These are phyloP conservation scores for Colletotrichum sp. DNA, from an alignment of 2,329 filamentous ascomycete genomes.

Conservation along the genomic window DNA sequence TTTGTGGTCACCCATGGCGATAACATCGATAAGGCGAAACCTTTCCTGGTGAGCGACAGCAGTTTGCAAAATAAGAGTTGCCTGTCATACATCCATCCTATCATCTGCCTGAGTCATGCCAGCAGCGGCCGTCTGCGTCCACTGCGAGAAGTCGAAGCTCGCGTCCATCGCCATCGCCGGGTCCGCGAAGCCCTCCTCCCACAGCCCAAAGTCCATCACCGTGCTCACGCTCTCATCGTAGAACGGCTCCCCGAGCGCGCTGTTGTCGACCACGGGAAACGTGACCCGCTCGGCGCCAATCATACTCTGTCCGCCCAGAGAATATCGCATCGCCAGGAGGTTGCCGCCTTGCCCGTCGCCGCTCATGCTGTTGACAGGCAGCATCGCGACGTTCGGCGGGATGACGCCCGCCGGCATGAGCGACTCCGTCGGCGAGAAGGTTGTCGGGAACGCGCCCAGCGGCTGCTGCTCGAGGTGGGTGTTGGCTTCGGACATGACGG, in stretches of 20 bases:
- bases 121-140: constrained; percentile 22
- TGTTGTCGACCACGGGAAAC: constrained; percentile 33
- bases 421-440: constrained; percentile 6
- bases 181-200: constrained; percentile 44
- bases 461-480: background rate
- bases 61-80: background rate
- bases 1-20: background rate
- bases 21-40: background rate
- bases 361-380: background rate
- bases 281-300: constrained; percentile 7
- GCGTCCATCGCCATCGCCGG: constrained; percentile 37
- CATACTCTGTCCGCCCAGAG: background rate
- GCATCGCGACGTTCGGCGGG: background rate
- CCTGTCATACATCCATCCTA: constrained; percentile 12
- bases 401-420: background rate
- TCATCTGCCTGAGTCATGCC: constrained; percentile 17
- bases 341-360: background rate
- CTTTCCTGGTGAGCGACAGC: background rate
- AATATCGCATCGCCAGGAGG: background rate
- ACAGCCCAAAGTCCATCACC: constrained; percentile 37
- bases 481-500: constrained; percentile 24
- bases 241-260: constrained; percentile 31
- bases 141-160: constrained; percentile 35
- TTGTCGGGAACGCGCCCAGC: background rate
- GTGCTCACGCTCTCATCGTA: constrained; percentile 30